phyloP scores from a whole-genome alignment of 164 flowering plant genomes.

The Tetracentron sinense region DNA sequence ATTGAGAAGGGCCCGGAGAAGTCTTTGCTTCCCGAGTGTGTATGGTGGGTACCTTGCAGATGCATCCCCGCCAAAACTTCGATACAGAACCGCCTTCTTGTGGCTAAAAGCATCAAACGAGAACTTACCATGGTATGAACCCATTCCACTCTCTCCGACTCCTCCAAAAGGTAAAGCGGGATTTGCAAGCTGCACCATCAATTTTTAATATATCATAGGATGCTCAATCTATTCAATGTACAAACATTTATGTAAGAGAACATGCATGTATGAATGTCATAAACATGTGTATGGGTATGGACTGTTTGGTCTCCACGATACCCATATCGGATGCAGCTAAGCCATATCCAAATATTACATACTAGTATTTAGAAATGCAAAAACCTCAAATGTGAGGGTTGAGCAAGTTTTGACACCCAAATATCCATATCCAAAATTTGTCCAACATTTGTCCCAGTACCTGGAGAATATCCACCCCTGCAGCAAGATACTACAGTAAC shows the following conservation, averaged over 20 bases:
- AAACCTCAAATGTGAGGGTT: neutral
- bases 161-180: slow-evolving; percentile 84
- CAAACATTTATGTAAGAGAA: neutral
- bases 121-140: slow-evolving; percentile 84
- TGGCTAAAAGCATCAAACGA: slow-evolving; percentile 87
- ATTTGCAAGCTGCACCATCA: slow-evolving; percentile 53
- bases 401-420: too few relatives aligned
- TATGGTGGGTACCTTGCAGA: slow-evolving; percentile 82
- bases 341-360: neutral
- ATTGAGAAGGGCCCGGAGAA: slow-evolving; percentile 55
- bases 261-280: neutral
- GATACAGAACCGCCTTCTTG: slow-evolving; percentile 70
- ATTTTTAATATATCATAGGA: neutral
- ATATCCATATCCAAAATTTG: too few relatives aligned
- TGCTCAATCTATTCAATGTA: neutral
- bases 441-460: too few relatives aligned
- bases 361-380: neutral
- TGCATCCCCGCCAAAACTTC: slow-evolving; percentile 63
- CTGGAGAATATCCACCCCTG: too few relatives aligned
- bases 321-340: neutral
- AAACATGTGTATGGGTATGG: neutral
- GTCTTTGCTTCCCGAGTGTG: slow-evolving; percentile 43
- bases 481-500: too few relatives aligned
- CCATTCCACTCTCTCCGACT: slow-evolving; percentile 88
- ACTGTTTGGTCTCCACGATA: neutral